A percentile compares a stretch with the other conserved stretches of the same genome.
phyloP scores from a whole-genome alignment of 2,329 filamentous ascomycete species.

The Chaetomium olivaceum region DNA sequence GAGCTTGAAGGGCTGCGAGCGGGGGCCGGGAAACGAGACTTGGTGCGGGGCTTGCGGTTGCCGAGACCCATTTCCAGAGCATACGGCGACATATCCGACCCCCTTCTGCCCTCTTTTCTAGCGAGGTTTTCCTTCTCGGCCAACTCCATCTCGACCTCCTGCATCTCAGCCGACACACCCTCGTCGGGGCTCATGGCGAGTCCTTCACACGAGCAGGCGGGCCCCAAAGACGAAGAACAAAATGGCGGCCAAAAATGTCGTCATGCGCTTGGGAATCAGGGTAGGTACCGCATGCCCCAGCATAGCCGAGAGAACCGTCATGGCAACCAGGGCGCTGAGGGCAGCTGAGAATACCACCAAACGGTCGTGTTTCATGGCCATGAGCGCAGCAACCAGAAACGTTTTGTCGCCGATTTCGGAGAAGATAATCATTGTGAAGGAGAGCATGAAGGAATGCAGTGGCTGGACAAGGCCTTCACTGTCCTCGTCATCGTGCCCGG shows the following conservation, averaged over 20 bases:
- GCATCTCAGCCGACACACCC: slow-evolving; percentile 95
- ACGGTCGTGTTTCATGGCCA: slow-evolving; percentile 98
- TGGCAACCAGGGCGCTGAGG: slow-evolving; percentile 85
- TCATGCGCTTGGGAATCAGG: slow-evolving; percentile 85
- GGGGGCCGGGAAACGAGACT: slow-evolving; percentile 75
- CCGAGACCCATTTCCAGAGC: slow-evolving; percentile 77
- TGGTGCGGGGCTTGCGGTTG: slow-evolving; percentile 68
- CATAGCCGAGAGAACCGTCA: slow-evolving; percentile 92
- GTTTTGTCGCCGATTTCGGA: slow-evolving; percentile 99
- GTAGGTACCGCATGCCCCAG: slow-evolving; percentile 90
- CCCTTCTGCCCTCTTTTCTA: slow-evolving; percentile 63
- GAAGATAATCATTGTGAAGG: slow-evolving; percentile 95
- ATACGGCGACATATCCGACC: slow-evolving; percentile 72
- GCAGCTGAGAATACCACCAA: slow-evolving; percentile 92
- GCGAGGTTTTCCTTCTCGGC: slow-evolving; percentile 87
- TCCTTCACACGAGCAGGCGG: slow-evolving; percentile 81
- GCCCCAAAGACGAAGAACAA: slow-evolving; percentile 89
- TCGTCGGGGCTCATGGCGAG: slow-evolving; percentile 86
- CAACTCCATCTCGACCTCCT: slow-evolving; percentile 90
- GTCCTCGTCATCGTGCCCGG: slow-evolving; percentile 46
- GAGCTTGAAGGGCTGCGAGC: slow-evolving; percentile 79
- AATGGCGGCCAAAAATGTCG: slow-evolving; percentile 79
- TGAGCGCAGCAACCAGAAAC: slow-evolving; percentile 92
- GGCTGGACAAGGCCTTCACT: slow-evolving; percentile 69
- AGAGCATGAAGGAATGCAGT: slow-evolving; percentile 85